These are phyloP conservation scores for Micractinium sp. DNA, from an alignment of 139 green algal genomes.

Conservation along the genomic window DNA sequence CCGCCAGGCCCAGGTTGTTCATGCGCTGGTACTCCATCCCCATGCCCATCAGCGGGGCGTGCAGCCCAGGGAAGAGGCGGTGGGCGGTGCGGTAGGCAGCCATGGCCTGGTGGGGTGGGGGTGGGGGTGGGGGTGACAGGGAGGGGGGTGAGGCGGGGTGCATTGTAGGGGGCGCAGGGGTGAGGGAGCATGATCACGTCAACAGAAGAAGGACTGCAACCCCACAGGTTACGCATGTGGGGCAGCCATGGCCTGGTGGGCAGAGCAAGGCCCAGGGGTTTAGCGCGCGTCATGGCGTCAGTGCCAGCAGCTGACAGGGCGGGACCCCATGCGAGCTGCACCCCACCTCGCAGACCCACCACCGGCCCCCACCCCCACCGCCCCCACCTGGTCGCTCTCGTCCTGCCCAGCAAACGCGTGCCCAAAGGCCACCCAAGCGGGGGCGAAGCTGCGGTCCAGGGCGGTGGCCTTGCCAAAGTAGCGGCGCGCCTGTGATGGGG, in stretches of 20 bases:
- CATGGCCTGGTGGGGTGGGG: constrained; percentile 80
- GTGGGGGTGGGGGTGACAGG: background rate
- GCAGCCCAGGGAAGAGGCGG: constrained; percentile 93
- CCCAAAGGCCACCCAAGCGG: constrained; percentile 95
- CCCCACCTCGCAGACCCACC: no score
- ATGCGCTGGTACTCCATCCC: constrained; percentile 88
- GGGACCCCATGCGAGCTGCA: no score
- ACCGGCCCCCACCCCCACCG: no score
- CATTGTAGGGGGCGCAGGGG: background rate
- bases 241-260: background rate
- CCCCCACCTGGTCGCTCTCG: constrained; percentile 71
- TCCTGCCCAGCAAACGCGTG: constrained; percentile 94
- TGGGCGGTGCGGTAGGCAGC: constrained; percentile 94
- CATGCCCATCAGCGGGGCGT: constrained; percentile 90
- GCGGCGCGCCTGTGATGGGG: constrained; percentile 56
- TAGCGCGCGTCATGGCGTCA: no score
- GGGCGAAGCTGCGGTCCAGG: constrained; percentile 80
- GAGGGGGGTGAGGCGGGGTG: background rate
- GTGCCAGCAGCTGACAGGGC: no score
- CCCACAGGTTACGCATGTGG: background rate
- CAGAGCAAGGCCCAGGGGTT: no score
- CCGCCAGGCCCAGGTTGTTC: constrained; percentile 87
- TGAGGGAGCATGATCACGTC: background rate
- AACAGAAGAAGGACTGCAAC: background rate
- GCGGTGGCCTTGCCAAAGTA: constrained; percentile 90